Conservation (phyloP, 768 basidiomycete genomes). For the Lactarius sp. region DNA sequence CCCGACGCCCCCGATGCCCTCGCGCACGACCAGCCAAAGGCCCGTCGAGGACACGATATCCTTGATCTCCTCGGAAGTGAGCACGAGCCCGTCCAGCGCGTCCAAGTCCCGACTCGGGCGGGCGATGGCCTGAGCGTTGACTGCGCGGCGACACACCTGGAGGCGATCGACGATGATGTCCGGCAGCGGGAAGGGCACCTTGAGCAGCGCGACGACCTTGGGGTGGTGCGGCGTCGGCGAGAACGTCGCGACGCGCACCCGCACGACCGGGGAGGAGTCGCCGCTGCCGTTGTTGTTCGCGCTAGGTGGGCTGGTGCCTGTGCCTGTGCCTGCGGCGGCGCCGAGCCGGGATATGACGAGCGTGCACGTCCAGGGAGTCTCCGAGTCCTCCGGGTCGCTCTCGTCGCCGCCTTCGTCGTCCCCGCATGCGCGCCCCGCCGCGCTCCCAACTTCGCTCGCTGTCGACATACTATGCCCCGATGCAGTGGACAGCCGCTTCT, state of each 20-base stretch:
- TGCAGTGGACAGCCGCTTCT: conserved; percentile 16
- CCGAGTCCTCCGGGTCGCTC: conserved; percentile 93
- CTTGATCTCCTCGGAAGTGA: conserved; percentile 92
- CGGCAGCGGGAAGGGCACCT: too few relatives aligned
- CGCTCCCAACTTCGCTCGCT: conserved; percentile 9
- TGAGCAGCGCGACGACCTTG: too few relatives aligned
- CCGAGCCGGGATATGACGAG: conserved; percentile 54
- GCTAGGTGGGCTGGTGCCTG: conserved; percentile 7
- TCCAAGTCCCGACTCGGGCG: too few relatives aligned
- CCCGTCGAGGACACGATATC: conserved; percentile 85
- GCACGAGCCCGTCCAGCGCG: too few relatives aligned
- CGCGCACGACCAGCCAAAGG: conserved; percentile 87
- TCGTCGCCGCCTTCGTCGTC: conserved; percentile 60
- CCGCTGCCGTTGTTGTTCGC: too few relatives aligned
- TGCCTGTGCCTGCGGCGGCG: conserved; percentile 11
- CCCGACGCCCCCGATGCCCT: conserved; percentile 89
- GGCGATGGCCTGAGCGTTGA: too few relatives aligned
- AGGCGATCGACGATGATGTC: too few relatives aligned
- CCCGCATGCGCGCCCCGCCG: conserved; percentile 10
- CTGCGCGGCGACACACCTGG: too few relatives aligned
- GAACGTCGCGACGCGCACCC: conserved; percentile 75
- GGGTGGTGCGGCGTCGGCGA: too few relatives aligned
- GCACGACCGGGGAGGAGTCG: conserved; percentile 23
- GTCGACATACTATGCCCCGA: conserved; percentile 24
- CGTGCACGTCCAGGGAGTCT: conserved; percentile 94